Evolutionary conservation across 495 filamentous ascomycete genomes (phyloP), one percentile per base, ranked within the genome.

Genomic region (Penicillium lividum): DNA sequence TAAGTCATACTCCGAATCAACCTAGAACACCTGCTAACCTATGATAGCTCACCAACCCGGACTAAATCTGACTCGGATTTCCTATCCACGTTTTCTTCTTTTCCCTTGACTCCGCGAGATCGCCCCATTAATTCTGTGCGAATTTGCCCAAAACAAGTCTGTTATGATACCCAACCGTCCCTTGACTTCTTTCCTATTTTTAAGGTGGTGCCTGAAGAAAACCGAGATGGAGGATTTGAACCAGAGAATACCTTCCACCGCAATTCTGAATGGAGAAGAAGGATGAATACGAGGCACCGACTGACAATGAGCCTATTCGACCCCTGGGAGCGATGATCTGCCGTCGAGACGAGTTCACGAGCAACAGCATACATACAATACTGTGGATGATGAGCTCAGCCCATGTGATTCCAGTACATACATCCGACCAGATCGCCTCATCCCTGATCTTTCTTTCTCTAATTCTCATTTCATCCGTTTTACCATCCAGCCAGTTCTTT

Each of bases 1-100:
- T 84, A 63, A 72, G 80, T 75, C 9, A 18, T 13, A 28, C 11
- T 8, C 16, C 15, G 30, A 7, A 34, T 40, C 11, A 5, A 25
- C 45, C 10, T 10, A 29, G 31, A 44, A 22, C n/a, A 45, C 31
- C 38, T 52, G 51, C 73, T 76, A 65, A 77, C 60, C 8, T 30
- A 33, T 10, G 13, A 60, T 30, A 83, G 81, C 71, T 82, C 58
- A 79, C 81, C n/a, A 84, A 84, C 63, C 80, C 81, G 34, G 81
- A 84, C 55, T 77, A 74, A 58, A 51, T 27, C 45, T 34, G 54
- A 61, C 34, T 36, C 51, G 55, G 49, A 30, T 13, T 34, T 18
- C 53, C 25, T 15, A 36, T 28, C 36, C 50, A 16, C 57, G 31
- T 53, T 53, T 67, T 57, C 42, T 30, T 33, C 54, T 28, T 47